phyloP scores from a whole-genome alignment of 2,329 filamentous ascomycete genomes.

The Xylaria sp. region DNA sequence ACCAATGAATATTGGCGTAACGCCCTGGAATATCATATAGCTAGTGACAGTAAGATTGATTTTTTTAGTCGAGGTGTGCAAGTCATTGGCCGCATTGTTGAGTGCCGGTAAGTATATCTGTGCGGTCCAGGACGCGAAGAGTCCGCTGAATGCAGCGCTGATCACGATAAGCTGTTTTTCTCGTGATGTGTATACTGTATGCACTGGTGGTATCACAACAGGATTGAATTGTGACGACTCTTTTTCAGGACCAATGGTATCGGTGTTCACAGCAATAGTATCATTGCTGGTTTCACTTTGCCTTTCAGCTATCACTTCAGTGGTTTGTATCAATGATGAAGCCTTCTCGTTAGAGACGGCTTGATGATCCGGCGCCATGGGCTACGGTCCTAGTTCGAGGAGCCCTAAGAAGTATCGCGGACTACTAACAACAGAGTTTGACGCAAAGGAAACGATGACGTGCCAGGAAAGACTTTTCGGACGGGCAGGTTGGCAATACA shows the following conservation, averaged over 20 bases:
- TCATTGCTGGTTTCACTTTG: constrained; percentile 36
- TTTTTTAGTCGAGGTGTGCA: constrained; percentile 36
- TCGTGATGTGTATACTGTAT: constrained; percentile 38
- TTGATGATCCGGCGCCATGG: constrained; percentile 21
- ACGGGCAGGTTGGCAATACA: not conserved
- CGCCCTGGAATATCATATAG: constrained; percentile 61
- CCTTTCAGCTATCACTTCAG: constrained; percentile 20
- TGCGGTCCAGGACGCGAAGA: constrained; percentile 44
- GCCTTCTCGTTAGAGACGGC: constrained; percentile 23
- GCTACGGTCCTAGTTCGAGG: not conserved
- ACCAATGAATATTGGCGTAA: constrained; percentile 60
- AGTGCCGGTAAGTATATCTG: constrained; percentile 44
- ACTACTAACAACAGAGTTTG: not conserved
- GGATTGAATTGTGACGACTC: constrained; percentile 29
- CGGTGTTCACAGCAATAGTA: constrained; percentile 30
- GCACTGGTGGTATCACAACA: constrained; percentile 30
- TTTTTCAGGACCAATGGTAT: constrained; percentile 19
- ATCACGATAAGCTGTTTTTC: constrained; percentile 42
- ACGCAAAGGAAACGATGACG: not conserved
- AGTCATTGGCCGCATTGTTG: constrained; percentile 41
- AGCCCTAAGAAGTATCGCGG: not conserved
- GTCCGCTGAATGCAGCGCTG: constrained; percentile 42
- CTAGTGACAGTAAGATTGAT: constrained; percentile 52
- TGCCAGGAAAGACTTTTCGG: not conserved
- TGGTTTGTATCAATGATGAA: constrained; percentile 6